Evolutionary conservation across 495 filamentous ascomycete species (phyloP).

Genomic region (Neurospora terricola): DNA sequence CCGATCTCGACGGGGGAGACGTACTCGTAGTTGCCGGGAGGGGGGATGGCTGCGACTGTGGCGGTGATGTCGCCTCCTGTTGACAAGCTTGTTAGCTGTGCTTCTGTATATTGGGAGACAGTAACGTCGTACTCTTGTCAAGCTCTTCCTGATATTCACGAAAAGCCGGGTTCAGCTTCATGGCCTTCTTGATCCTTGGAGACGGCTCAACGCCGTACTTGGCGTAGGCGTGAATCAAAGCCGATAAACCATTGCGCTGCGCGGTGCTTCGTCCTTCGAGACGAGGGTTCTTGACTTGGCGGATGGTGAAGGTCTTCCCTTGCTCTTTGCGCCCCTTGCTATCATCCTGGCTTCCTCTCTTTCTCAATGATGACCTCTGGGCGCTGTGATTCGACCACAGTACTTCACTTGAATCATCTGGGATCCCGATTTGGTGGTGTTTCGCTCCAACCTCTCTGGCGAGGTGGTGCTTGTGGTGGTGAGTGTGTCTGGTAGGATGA

Average conservation of each 20-base stretch:
- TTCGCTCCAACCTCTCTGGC: neutral
- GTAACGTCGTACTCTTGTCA: neutral
- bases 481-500: neutral
- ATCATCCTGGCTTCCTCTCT: neutral
- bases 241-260: slow-evolving; percentile 29
- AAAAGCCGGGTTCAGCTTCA: slow-evolving; percentile 10
- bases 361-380: neutral
- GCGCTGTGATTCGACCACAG: neutral
- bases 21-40: slow-evolving; percentile 44
- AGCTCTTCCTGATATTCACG: neutral
- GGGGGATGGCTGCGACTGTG: slow-evolving; percentile 41
- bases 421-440: neutral
- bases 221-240: slow-evolving; percentile 45
- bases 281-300: slow-evolving; percentile 36
- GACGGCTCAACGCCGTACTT: slow-evolving; percentile 40
- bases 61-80: slow-evolving; percentile 29
- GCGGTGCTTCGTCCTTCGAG: slow-evolving; percentile 11
- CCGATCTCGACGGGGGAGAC: slow-evolving; percentile 55
- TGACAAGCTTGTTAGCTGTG: neutral
- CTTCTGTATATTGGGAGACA: neutral
- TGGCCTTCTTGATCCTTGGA: slow-evolving; percentile 16
- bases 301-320: slow-evolving; percentile 35
- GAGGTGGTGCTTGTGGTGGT: neutral
- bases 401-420: neutral
- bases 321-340: neutral